Conservation (phyloP, 2,329 filamentous ascomycete genomes). For the Fusarium mundagurra region DNA sequence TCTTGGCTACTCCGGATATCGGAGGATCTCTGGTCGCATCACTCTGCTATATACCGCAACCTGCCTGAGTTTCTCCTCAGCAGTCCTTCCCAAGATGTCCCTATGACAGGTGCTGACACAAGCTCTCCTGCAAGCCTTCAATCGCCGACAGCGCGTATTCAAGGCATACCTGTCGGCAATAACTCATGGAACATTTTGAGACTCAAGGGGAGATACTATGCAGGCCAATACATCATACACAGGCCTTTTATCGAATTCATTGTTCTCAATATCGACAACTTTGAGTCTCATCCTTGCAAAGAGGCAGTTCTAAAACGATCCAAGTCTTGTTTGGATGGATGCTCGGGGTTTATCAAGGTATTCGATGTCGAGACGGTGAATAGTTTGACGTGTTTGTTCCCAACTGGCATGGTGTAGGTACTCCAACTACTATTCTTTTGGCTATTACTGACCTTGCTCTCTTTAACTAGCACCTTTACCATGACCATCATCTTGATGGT, state of each 20-base stretch:
- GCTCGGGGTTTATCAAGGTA: constrained; percentile 42
- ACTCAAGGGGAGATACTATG: constrained; percentile 44
- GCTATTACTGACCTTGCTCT: accelerated
- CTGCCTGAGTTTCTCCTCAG: constrained; percentile 39
- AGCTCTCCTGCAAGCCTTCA: not conserved
- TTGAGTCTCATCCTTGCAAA: constrained; percentile 39
- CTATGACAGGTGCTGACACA: not conserved
- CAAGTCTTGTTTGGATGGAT: constrained; percentile 35
- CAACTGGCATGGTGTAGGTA: constrained; percentile 46
- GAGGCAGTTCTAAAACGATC: constrained; percentile 37
- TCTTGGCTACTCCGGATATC: constrained; percentile 43
- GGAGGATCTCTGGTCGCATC: constrained; percentile 41
- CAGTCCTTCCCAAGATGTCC: not conserved
- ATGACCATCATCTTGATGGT: constrained; percentile 43
- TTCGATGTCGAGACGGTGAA: constrained; percentile 42
- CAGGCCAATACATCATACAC: constrained; percentile 46
- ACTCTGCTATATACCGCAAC: constrained; percentile 43
- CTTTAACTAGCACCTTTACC: not conserved
- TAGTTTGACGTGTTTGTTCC: constrained; percentile 42
- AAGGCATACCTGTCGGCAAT: constrained; percentile 22
- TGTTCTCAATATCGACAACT: constrained; percentile 38
- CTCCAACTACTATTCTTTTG: accelerated
- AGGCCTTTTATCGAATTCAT: constrained; percentile 45
- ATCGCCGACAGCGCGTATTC: not conserved
- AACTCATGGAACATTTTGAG: constrained; percentile 46